phyloP scores from a whole-genome alignment of 768 basidiomycete species.

The Cyclocybe cylindracea region DNA sequence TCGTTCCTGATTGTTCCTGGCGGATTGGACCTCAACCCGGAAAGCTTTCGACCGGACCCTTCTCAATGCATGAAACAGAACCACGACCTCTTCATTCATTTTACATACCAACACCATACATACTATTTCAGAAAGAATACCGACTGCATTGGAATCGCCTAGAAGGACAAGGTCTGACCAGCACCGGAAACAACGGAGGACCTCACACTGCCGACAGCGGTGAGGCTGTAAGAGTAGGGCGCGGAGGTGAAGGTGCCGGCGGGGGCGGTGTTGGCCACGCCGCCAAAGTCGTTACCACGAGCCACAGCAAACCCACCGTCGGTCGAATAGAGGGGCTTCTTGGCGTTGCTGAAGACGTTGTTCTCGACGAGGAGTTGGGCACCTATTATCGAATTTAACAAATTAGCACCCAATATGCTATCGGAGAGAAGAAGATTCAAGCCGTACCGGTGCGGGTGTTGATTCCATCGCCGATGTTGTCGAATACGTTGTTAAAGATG shows the following conservation, averaged over 20 bases:
- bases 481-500: slow-evolving; percentile 47
- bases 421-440: neutral
- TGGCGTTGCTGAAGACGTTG: slow-evolving; percentile 43
- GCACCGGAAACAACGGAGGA: slow-evolving; percentile 23
- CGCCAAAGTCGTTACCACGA: slow-evolving; percentile 31
- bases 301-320: slow-evolving; percentile 43
- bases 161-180: slow-evolving; percentile 29
- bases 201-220: slow-evolving; percentile 19
- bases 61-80: too few species aligned
- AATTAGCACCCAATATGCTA: neutral
- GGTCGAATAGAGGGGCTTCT: slow-evolving; percentile 42
- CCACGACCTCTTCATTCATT: too few species aligned
- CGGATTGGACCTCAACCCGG: too few species aligned
- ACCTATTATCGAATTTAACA: slow-evolving; percentile 19
- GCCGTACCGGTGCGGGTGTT: slow-evolving; percentile 39
- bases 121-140: too few species aligned
- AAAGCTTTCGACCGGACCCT: too few species aligned
- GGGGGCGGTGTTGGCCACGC: slow-evolving; percentile 29
- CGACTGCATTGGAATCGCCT: neutral
- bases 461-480: slow-evolving; percentile 44
- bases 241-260: slow-evolving; percentile 27
- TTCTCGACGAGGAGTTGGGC: slow-evolving; percentile 49
- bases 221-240: slow-evolving; percentile 28
- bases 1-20: too few species aligned
- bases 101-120: too few species aligned